Evolutionary conservation across 2,329 filamentous ascomycete genomes (phyloP).

Genomic region (Aspergillus sergii): DNA sequence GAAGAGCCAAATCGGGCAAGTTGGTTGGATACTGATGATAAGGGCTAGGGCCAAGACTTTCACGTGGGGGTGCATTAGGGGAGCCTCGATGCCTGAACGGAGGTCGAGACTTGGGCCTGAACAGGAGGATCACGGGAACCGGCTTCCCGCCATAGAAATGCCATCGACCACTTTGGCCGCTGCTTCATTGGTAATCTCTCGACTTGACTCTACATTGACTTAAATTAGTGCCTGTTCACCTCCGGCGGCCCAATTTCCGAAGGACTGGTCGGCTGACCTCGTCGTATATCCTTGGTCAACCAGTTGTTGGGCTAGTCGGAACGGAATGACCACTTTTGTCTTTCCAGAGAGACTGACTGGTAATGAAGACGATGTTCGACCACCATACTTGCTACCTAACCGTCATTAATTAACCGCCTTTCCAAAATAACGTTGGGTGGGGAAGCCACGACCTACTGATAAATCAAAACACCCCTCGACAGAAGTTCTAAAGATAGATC

Average conservation of each 20-base stretch:
- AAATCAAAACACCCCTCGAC: neutral
- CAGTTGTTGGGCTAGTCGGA: neutral
- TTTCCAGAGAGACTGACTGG: slow-evolving; percentile 5
- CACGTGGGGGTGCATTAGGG: slow-evolving; percentile 18
- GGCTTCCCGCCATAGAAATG: neutral
- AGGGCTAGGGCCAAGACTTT: slow-evolving; percentile 24
- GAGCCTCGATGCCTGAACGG: slow-evolving; percentile 21
- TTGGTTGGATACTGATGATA: slow-evolving; percentile 17
- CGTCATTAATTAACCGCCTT: slow-evolving; percentile 5
- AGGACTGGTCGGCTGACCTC: slow-evolving; percentile 20
- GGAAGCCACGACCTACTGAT: neutral
- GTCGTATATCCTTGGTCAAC: neutral
- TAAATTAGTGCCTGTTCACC: slow-evolving; percentile 4
- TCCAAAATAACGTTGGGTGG: slow-evolving; percentile 1
- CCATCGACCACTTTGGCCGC: neutral
- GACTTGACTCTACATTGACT: neutral
- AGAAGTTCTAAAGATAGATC: slow-evolving; percentile 34
- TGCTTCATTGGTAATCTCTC: neutral
- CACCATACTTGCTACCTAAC: neutral
- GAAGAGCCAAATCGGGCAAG: slow-evolving; percentile 21
- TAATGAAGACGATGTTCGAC: neutral
- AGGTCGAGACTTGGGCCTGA: slow-evolving; percentile 3
- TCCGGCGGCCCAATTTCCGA: neutral
- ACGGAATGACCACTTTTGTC: slow-evolving; percentile 19
- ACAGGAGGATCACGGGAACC: slow-evolving; percentile 15